phyloP scores from a whole-genome alignment of 2,329 filamentous ascomycete species.

The Plenodomus lindquistii region DNA sequence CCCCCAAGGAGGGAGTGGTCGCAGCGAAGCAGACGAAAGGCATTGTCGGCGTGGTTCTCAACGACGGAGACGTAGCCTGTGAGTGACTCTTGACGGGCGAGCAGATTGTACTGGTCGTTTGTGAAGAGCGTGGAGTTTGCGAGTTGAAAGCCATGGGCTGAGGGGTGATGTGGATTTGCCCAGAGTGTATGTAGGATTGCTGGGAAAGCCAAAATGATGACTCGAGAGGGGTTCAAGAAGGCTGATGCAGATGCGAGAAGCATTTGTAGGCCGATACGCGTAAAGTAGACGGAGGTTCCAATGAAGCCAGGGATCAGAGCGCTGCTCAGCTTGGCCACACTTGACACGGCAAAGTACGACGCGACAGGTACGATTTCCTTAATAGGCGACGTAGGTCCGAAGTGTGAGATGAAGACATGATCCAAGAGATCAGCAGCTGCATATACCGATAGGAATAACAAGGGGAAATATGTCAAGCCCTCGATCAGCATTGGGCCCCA shows the following conservation, averaged over 20 bases:
- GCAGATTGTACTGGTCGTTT: conserved; percentile 69
- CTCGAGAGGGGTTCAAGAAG: conserved; percentile 68
- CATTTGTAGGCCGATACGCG: conserved; percentile 73
- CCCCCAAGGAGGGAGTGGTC: conserved; percentile 94
- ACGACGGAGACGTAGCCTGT: conserved; percentile 93
- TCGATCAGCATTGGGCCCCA: conserved; percentile 79
- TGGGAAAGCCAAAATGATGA: conserved; percentile 69
- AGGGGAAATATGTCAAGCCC: conserved; percentile 66
- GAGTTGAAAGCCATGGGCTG: conserved; percentile 60
- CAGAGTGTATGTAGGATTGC: conserved; percentile 72
- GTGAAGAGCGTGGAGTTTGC: conserved; percentile 68
- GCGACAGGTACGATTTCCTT: conserved; percentile 69
- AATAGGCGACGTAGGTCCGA: conserved; percentile 61
- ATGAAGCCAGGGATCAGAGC: conserved; percentile 55
- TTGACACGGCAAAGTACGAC: conserved; percentile 67
- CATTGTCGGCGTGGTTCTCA: conserved; percentile 66
- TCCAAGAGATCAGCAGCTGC: conserved; percentile 61
- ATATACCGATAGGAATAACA: conserved; percentile 47
- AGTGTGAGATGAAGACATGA: conserved; percentile 58
- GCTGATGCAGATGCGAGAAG: conserved; percentile 68
- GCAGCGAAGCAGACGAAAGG: conserved; percentile 83
- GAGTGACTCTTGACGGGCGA: conserved; percentile 81
- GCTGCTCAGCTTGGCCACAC: conserved; percentile 48
- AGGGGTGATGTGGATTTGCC: conserved; percentile 74
- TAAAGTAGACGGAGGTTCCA: conserved; percentile 66